phyloP scores from a whole-genome alignment of 306 rosid genomes.

The Fagus crenata region DNA sequence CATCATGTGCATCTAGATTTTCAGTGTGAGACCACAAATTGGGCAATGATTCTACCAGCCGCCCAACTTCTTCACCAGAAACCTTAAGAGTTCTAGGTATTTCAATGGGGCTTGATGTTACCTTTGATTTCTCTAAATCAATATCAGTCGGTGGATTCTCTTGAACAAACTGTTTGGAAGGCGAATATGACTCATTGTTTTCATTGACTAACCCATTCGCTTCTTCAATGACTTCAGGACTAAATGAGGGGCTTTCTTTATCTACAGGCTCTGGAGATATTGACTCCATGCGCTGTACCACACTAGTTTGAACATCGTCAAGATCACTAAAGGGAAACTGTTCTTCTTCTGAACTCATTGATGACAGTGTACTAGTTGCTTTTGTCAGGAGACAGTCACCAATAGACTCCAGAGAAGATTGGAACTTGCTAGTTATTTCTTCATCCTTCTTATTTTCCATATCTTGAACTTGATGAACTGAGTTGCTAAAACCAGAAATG shows the following conservation, averaged over 20 bases:
- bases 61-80: slow-evolving; percentile 38
- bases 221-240: slow-evolving; percentile 35
- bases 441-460: slow-evolving; percentile 33
- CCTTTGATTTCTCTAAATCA: slow-evolving; percentile 31
- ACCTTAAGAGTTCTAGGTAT: slow-evolving; percentile 42
- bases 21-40: slow-evolving; percentile 36
- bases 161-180: slow-evolving; percentile 26
- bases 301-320: slow-evolving; percentile 43
- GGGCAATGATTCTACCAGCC: slow-evolving; percentile 62
- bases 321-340: slow-evolving; percentile 58
- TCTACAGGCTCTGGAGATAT: slow-evolving; percentile 33
- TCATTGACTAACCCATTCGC: slow-evolving; percentile 28
- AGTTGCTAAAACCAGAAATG: slow-evolving; percentile 36
- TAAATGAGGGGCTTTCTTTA: slow-evolving; percentile 34
- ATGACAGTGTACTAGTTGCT: slow-evolving; percentile 30
- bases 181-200: slow-evolving; percentile 25
- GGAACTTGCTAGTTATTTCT: slow-evolving; percentile 33
- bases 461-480: slow-evolving; percentile 36
- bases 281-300: slow-evolving; percentile 37
- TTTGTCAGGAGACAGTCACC: slow-evolving; percentile 32
- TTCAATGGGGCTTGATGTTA: slow-evolving; percentile 43
- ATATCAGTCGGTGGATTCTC: slow-evolving; percentile 28
- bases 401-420: slow-evolving; percentile 38
- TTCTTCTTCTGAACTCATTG: slow-evolving; percentile 47
- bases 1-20: slow-evolving; percentile 28